Evolutionary conservation across 192 early-diverging fungal genomes (phyloP).

Genomic region (Mortierella hygrophila): DNA sequence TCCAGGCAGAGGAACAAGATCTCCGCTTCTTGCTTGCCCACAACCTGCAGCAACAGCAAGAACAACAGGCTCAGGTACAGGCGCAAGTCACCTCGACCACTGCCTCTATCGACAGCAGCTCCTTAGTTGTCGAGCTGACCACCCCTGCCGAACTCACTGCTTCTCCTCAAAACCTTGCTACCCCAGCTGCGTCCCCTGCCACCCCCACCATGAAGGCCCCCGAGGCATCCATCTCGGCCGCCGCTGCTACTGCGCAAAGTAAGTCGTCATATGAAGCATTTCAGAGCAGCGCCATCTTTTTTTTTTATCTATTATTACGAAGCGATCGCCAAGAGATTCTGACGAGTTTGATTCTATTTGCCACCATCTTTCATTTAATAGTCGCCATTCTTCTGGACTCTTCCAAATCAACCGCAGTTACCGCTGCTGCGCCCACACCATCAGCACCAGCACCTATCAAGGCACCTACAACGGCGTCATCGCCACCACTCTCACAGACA

Average conservation of each 20-base stretch:
- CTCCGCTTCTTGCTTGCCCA: neutral
- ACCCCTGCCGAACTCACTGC: neutral
- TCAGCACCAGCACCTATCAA: neutral
- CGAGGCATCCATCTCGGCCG: neutral
- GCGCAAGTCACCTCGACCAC: neutral
- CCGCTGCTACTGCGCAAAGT: slow-evolving; percentile 16
- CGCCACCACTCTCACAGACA: neutral
- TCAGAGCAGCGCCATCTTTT: neutral
- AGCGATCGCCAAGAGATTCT: neutral
- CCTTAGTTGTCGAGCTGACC: neutral
- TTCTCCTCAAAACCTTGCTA: neutral
- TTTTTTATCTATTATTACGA: neutral
- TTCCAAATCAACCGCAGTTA: slow-evolving; percentile 16
- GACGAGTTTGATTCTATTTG: neutral
- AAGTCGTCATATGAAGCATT: neutral
- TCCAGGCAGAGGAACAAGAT: neutral
- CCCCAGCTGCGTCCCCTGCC: neutral
- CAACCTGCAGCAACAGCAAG: slow-evolving; percentile 9
- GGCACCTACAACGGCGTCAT: neutral
- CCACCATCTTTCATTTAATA: neutral
- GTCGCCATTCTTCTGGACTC: slow-evolving; percentile 31
- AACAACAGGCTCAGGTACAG: neutral
- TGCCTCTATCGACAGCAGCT: neutral
- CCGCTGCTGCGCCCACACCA: neutral
- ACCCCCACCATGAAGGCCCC: neutral